Evolutionary conservation across 208 protist genomes (phyloP), one percentile per base, ranked within the genome.

Genomic region (Wallacemonas rigidus): DNA sequence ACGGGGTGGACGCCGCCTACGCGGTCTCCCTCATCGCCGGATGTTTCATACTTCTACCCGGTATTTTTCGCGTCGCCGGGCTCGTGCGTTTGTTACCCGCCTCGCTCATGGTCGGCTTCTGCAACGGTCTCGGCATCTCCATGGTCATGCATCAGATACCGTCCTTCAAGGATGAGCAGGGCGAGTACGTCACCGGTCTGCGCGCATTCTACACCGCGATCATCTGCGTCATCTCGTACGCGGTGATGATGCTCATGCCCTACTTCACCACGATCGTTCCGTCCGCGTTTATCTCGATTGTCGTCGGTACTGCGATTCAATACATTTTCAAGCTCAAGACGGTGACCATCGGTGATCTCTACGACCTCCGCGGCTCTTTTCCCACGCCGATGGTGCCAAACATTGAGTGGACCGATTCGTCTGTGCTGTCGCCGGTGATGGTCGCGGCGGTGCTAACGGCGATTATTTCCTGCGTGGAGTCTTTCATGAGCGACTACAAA

Each of bases 221-320:
- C 54, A 83, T 88, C 50, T 88, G 79, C 62, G 56, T 88, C 53
- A 61, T 88, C 36, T 81, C 83, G 38, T 88, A 79, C 67, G 74
- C 76, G 12, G 65, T 88, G 57, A 88, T 88, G 79, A 85, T 88
- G 79, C 72, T 88, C 3, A 75, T 88, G 75, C 83, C 83, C 17
- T 82, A 82, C 76, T 85, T 88, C 63, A 88, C 83, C 54, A 79
- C 17, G 39, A 69, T 85, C 48, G 41, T 84, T 17, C 83, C 83
- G 26, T 83, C 83, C 56, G 76, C 83, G 14, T 85, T 88, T 58
- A 71, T 81, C 1, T 79, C 79, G 11, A 76, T 88, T 15, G 74
- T 88, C 4, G 68, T 88, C n/a, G 83, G 83, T 7, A 88, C 83
- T 8, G 73, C 75, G 9, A 79, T 88, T n/a, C 71, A 88, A 71